These are phyloP conservation scores for Claviceps purpurea DNA, from an alignment of 2,329 filamentous ascomycete species.

Conservation along the genomic window DNA sequence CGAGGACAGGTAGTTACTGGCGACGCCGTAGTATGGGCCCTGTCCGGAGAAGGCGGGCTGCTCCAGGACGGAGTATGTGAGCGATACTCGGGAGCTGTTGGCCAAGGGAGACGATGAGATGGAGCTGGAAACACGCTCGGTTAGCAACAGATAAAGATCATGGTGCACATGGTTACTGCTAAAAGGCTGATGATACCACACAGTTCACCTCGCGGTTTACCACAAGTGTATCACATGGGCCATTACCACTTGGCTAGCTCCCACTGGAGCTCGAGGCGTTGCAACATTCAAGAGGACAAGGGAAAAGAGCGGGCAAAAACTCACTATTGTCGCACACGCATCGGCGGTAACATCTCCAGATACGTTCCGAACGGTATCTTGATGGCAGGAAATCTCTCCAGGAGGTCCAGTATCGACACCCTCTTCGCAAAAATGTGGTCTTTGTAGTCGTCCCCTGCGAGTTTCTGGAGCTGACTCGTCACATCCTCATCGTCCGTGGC, in stretches of 20 bases:
- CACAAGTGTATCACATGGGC: too few species aligned
- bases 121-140: slow-evolving; percentile 25
- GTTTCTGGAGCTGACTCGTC: slow-evolving; percentile 28
- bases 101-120: slow-evolving; percentile 62
- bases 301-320: slow-evolving; percentile 2
- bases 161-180: background rate
- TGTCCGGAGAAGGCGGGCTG: slow-evolving; percentile 36
- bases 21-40: slow-evolving; percentile 43
- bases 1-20: slow-evolving; percentile 44
- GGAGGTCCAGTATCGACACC: slow-evolving; percentile 52
- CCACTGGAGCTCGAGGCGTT: too few species aligned
- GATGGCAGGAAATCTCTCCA: slow-evolving; percentile 48
- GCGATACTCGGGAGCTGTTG: slow-evolving; percentile 40
- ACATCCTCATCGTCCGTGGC: slow-evolving; percentile 32
- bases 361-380: slow-evolving; percentile 52
- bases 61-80: slow-evolving; percentile 57
- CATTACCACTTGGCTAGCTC: too few species aligned
- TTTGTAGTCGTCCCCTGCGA: slow-evolving; percentile 34
- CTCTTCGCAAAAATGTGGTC: slow-evolving; percentile 40
- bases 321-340: slow-evolving; percentile 62
- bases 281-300: background rate
- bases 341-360: slow-evolving; percentile 59
- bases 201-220: too few species aligned
- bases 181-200: too few species aligned
- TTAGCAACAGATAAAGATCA: background rate